These are phyloP conservation scores for Coemansia sp. DNA, from an alignment of 192 early-diverging fungal species.

Conservation along the genomic window DNA sequence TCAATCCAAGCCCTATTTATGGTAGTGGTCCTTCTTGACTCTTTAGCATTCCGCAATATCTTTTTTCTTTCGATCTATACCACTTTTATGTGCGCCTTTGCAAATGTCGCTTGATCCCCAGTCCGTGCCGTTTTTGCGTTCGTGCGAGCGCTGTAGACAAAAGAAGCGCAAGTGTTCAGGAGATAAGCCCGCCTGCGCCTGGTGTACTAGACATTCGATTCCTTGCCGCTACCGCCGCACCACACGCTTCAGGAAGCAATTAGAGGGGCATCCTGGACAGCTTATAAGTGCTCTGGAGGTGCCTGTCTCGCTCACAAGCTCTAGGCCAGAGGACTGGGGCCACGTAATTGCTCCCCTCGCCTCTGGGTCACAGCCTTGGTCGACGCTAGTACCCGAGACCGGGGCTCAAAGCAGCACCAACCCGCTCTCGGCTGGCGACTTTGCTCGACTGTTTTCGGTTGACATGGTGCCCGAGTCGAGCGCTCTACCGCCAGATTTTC, in stretches of 20 bases:
- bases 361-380: neutral
- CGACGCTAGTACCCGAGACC: neutral
- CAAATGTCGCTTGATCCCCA: slow-evolving; percentile 43
- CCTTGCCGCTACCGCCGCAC: slow-evolving; percentile 50
- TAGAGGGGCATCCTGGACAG: slow-evolving; percentile 20
- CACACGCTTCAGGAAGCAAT: slow-evolving; percentile 47
- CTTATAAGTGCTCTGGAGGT: slow-evolving; percentile 20
- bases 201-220: slow-evolving; percentile 40
- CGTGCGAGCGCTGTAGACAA: slow-evolving; percentile 52
- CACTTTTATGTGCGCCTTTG: neutral
- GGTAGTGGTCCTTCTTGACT: neutral
- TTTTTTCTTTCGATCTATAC: too few species aligned
- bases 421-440: slow-evolving; percentile 30
- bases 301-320: slow-evolving; percentile 16
- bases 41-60: neutral
- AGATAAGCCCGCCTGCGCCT: slow-evolving; percentile 45
- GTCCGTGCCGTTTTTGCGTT: slow-evolving; percentile 46
- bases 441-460: slow-evolving; percentile 40
- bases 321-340: neutral
- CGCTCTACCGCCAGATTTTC: slow-evolving; percentile 23
- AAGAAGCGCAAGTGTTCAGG: slow-evolving; percentile 54
- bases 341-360: neutral
- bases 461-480: slow-evolving; percentile 43
- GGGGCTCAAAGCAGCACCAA: neutral
- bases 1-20: neutral